Percentiles rank a stretch among this genome's conserved stretches.
Conservation (phyloP, 2,329 filamentous ascomycete genomes). For the Fusarium palustre region DNA sequence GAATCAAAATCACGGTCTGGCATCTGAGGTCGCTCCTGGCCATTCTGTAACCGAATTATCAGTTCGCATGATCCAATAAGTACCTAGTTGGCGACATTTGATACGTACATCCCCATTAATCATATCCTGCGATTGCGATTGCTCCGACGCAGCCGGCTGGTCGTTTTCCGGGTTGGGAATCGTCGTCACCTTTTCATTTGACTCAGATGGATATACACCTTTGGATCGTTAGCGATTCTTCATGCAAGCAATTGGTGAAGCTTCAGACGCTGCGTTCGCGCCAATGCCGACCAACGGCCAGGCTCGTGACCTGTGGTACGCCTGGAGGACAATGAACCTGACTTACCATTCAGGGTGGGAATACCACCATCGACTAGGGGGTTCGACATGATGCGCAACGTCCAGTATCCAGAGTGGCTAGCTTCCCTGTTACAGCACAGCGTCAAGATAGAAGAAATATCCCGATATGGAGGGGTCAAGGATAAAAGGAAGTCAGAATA, state of each 20-base stretch:
- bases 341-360: slow-evolving; percentile 38
- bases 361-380: slow-evolving; percentile 14
- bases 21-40: slow-evolving; percentile 15
- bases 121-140: slow-evolving; percentile 9
- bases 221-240: slow-evolving; percentile 20
- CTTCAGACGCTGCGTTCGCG: not conserved
- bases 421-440: not conserved
- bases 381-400: slow-evolving; percentile 35
- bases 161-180: slow-evolving; percentile 35
- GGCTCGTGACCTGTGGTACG: not conserved
- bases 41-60: slow-evolving; percentile 6
- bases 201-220: slow-evolving; percentile 20
- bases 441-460: slow-evolving; percentile 3
- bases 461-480: slow-evolving; percentile 17
- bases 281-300: not conserved
- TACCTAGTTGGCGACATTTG: not conserved
- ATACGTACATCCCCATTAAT: slow-evolving; percentile 23
- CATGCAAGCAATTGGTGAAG: not conserved
- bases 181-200: slow-evolving; percentile 42
- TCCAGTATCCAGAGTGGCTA: not conserved
- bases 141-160: slow-evolving; percentile 25
- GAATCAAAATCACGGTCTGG: slow-evolving; percentile 29
- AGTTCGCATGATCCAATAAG: not conserved
- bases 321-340: slow-evolving; percentile 3
- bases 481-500: slow-evolving; percentile 9